phyloP scores from a whole-genome alignment of 331 rosid species.

The Erythrophleum ivorense region DNA sequence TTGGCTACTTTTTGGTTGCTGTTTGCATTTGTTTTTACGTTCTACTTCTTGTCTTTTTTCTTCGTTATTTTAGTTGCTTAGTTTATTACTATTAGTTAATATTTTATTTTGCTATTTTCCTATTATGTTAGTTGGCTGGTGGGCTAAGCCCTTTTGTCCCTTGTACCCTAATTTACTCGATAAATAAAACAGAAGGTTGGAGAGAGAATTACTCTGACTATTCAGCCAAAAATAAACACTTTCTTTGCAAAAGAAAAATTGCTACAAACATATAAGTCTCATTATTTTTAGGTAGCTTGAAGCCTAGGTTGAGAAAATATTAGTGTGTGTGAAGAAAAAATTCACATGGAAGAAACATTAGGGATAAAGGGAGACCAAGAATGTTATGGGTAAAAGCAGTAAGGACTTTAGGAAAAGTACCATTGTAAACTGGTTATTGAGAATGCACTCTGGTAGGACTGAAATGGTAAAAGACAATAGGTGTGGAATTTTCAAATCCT shows the following conservation, averaged over 20 bases:
- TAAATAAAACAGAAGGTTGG: too few relatives aligned
- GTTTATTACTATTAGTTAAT: too few relatives aligned
- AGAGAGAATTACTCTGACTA: too few relatives aligned
- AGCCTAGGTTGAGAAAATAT: not conserved
- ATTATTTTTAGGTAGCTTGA: not conserved
- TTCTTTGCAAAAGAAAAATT: not conserved
- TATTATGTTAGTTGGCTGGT: too few relatives aligned
- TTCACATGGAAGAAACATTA: not conserved
- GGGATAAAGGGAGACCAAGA: not conserved
- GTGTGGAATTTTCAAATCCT: slow-evolving; percentile 1
- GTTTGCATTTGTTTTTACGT: too few relatives aligned
- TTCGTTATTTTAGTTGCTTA: too few relatives aligned
- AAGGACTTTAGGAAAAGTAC: not conserved
- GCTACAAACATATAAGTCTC: not conserved
- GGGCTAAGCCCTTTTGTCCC: too few relatives aligned
- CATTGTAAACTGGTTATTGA: not conserved
- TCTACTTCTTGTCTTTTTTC: too few relatives aligned
- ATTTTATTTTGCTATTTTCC: too few relatives aligned
- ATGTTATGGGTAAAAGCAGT: not conserved
- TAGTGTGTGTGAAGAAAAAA: not conserved
- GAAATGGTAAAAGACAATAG: not conserved
- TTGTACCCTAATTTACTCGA: too few relatives aligned
- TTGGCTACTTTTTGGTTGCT: too few relatives aligned
- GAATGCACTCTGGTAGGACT: slow-evolving; percentile 4
- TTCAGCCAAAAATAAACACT: too few relatives aligned